phyloP scores from a whole-genome alignment of 768 basidiomycete genomes.

The Mycena leptocephala region DNA sequence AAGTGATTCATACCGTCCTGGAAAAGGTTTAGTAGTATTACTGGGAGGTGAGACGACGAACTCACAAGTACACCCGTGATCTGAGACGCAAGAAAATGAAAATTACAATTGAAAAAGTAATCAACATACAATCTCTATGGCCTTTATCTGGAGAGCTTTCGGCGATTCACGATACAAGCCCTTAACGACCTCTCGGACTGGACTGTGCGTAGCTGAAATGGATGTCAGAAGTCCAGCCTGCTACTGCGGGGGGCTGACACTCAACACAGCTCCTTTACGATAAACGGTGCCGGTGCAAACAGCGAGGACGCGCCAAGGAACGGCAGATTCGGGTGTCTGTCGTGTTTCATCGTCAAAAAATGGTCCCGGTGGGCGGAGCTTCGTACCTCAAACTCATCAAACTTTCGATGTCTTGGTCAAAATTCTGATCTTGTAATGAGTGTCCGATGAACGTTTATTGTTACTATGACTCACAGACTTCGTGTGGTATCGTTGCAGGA shows the following conservation, averaged over 20 bases:
- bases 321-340: constrained; percentile 6
- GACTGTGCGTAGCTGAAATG: not conserved
- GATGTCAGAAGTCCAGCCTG: no score
- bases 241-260: not conserved
- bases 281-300: not conserved
- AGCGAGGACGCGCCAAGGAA: constrained; percentile 5
- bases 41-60: not conserved
- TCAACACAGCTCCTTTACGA: not conserved
- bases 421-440: not conserved
- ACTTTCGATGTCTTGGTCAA: not conserved
- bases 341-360: not conserved
- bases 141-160: not conserved
- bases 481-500: not conserved
- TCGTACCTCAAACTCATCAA: not conserved
- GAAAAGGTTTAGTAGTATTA: not conserved
- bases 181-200: not conserved
- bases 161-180: not conserved
- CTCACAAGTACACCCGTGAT: constrained; percentile 12
- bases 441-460: not conserved
- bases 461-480: not conserved
- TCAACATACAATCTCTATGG: not conserved
- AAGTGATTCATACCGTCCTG: constrained; percentile 3
- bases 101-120: not conserved
- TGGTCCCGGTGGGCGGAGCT: no score
- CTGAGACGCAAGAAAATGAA: not conserved